A percentile compares a stretch with the other conserved stretches of the same genome.
Conservation (phyloP, 2,329 filamentous ascomycete species). For the Xenoacremonium recifei region DNA sequence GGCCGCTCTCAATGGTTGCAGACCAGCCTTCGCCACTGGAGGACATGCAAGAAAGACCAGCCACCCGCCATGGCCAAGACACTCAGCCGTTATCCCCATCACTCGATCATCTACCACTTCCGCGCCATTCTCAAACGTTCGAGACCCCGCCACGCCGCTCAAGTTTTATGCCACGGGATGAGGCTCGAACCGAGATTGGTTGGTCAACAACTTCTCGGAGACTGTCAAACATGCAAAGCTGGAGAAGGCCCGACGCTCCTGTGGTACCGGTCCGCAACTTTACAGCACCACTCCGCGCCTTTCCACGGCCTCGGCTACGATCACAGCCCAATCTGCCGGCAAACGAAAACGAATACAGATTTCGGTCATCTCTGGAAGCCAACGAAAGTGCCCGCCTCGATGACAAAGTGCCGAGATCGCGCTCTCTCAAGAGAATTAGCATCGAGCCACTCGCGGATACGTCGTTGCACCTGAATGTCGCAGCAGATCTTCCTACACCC, state of each 20-base stretch:
- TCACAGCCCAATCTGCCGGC: slow-evolving; percentile 18
- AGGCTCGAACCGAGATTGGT: slow-evolving; percentile 15
- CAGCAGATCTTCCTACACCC: slow-evolving; percentile 23
- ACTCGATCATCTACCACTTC: slow-evolving; percentile 15
- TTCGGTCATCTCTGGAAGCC: slow-evolving; percentile 33
- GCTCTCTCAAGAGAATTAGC: slow-evolving; percentile 27
- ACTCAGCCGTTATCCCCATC: slow-evolving; percentile 7
- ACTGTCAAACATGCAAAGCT: slow-evolving; percentile 30
- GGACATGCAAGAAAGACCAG: slow-evolving; percentile 27
- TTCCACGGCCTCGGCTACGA: slow-evolving; percentile 16
- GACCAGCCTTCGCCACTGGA: slow-evolving; percentile 48
- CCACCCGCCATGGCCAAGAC: slow-evolving; percentile 27
- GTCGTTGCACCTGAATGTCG: slow-evolving; percentile 20
- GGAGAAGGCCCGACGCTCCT: slow-evolving; percentile 24
- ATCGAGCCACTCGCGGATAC: slow-evolving; percentile 26
- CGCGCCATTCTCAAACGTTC: slow-evolving; percentile 9
- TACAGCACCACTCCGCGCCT: slow-evolving; percentile 11
- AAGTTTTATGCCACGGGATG: slow-evolving; percentile 17
- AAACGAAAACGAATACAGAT: slow-evolving; percentile 19
- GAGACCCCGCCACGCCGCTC: slow-evolving; percentile 21
- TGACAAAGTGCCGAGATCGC: slow-evolving; percentile 16
- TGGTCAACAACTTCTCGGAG: slow-evolving; percentile 26
- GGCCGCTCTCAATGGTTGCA: slow-evolving; percentile 53
- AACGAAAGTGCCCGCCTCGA: slow-evolving; percentile 23
- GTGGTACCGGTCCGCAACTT: slow-evolving; percentile 10